Conservation (phyloP, 495 filamentous ascomycete species). For the Parmelia sp. region DNA sequence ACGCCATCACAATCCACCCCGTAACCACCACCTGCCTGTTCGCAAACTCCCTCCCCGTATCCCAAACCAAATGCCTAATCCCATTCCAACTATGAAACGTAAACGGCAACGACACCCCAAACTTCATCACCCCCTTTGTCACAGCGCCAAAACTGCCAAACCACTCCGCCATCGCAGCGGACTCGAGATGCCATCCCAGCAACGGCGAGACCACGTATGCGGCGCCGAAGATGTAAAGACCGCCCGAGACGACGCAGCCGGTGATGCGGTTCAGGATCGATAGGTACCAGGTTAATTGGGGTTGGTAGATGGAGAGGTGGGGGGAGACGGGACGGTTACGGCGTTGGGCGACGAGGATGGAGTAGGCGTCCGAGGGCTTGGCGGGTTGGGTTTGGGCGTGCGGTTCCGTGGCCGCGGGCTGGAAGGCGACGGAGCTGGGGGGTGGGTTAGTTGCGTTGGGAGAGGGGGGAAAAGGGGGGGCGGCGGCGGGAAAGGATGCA, state of each 20-base stretch:
- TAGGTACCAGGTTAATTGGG: constrained; percentile 78
- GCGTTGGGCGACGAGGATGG: constrained; percentile 80
- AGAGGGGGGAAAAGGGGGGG: too few species aligned
- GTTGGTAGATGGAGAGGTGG: constrained; percentile 83
- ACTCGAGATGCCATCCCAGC: constrained; percentile 81
- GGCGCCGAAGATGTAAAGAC: constrained; percentile 74
- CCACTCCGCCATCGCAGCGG: constrained; percentile 66
- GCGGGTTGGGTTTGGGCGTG: constrained; percentile 54
- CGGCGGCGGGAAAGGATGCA: neutral
- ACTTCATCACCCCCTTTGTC: constrained; percentile 68
- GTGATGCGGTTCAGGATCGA: constrained; percentile 76
- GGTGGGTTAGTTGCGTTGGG: neutral
- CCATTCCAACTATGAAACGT: constrained; percentile 83
- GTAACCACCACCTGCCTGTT: constrained; percentile 66
- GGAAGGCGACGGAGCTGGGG: constrained; percentile 5
- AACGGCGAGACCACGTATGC: constrained; percentile 79
- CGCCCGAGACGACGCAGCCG: constrained; percentile 61
- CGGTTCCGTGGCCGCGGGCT: constrained; percentile 8
- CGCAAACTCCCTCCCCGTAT: constrained; percentile 61
- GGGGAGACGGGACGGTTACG: constrained; percentile 77
- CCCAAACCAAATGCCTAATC: constrained; percentile 83
- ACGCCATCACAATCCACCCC: constrained; percentile 68
- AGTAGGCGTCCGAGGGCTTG: constrained; percentile 49
- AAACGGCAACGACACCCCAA: constrained; percentile 70
- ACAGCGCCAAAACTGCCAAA: constrained; percentile 65